Evolutionary conservation across 352 stramenopile species (phyloP).

Genomic region (Phytopythium litorale): DNA sequence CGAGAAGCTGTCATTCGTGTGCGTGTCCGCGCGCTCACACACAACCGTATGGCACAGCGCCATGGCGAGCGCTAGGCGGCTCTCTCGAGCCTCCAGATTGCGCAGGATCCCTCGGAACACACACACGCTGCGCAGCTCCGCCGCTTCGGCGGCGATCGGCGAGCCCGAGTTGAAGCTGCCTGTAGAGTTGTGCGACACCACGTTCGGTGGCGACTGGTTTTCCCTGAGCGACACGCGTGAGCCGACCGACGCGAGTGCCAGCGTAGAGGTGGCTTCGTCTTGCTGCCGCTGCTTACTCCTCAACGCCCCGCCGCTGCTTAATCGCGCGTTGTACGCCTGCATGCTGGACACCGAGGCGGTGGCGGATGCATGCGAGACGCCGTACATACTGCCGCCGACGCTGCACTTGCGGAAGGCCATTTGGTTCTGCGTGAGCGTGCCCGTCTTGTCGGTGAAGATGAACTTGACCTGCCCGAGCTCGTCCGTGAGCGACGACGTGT

Average conservation of each 20-base stretch:
- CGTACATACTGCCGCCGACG: constrained; percentile 87
- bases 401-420: constrained; percentile 97
- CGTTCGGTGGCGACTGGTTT: too few species aligned
- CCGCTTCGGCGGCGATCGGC: not conserved
- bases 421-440: constrained; percentile 92
- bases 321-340: not conserved
- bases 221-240: not conserved
- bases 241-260: not conserved
- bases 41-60: constrained; percentile 87
- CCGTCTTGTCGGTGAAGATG: constrained; percentile 94
- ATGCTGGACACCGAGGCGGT: constrained; percentile 2
- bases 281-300: not conserved
- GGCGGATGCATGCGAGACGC: constrained; percentile 19
- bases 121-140: constrained; percentile 17
- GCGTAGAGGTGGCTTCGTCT: not conserved
- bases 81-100: constrained; percentile 51
- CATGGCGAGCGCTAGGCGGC: constrained; percentile 66
- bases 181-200: not conserved
- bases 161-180: constrained; percentile 4
- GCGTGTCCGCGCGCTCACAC: constrained; percentile 26
- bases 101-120: constrained; percentile 44
- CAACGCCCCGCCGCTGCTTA: not conserved
- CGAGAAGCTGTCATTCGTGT: not conserved
- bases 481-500: constrained; percentile 90
- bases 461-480: constrained; percentile 91